Base-by-base conservation (phyloP, 2,329 filamentous ascomycete genomes). In the Diaporthe sp. region DNA sequence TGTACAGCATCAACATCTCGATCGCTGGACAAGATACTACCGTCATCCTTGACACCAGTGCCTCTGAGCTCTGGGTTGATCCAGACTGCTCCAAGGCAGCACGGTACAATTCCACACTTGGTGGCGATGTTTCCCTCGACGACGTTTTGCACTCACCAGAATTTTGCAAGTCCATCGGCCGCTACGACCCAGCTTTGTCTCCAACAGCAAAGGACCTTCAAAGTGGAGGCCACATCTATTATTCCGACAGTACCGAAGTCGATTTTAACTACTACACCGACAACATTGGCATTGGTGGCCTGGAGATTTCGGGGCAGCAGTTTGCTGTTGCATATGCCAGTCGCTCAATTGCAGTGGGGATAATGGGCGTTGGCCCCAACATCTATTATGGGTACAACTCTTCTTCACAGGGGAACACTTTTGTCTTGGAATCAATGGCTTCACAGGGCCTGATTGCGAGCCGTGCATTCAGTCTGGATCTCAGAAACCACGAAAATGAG, bases 21-120 rank as follows among this genome's bases (percentile, higher is more conserved):
- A 67, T 72, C 13, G 58, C n/a, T 5, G 73, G 68, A 52, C 73
- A 67, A 30, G 15, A 25, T 12, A 74, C 81, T 28, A 76, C 84
- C 13, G 79, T 80, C 30, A 47, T 74, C 17, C 17, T 80, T 35
- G 77, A 80, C 50, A 77, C 78, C 3, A 77, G 78, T 30, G 78
- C 77, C n/a, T 71, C 54, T 3, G 77, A 79, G 25, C 68, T 78
- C 7, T 79, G 77, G 77, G 76, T 78, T 8, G 71, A 77, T 25
- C 76, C 77, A 8, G n/a, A 57, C 8, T 72, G 58, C 22, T 55
- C n/a, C n/a, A 74, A 30, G 15, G 50, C 58, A 52, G 52, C 66
- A 7, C 55, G 35, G 10, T 28, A 35, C 9, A 55, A 54, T 13
- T 22, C 12, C 8, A 61, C 30, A 19, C 19, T 30, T 10, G 33